Base-by-base conservation (phyloP, 208 protist genomes). In the Zelonia costaricensis region DNA sequence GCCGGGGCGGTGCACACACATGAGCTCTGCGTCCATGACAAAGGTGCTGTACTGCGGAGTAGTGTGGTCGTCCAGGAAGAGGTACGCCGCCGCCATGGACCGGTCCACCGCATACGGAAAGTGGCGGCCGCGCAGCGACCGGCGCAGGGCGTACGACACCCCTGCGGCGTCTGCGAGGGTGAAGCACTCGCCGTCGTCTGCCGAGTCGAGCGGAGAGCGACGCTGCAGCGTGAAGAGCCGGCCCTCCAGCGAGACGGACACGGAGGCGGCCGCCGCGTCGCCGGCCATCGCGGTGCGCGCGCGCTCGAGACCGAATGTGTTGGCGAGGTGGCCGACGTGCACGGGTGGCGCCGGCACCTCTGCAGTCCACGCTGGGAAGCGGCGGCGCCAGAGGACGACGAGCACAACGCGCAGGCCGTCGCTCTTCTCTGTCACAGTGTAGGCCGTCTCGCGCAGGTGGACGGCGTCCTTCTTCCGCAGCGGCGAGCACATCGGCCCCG, bases 381-480 rank as follows among this genome's bases (percentile, higher is more conserved):
- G 12, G 10, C 57, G 31, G 3, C 28, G 43, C 56, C 48, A 48
- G 30, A 78, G 44, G 20, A 76, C 68, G 4, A 86, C 69, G 12
- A 81, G 51, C 18, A 93, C 57, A 9, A 87, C 74, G 1, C 87
- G 87, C 13, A 81, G 47, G n/a, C 87, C 87, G 69, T 93, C 87
- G 48, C 84, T 91, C 58, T 93, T 93, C 55, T 93, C 84, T 5
- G 84, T 91, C 16, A 93, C 58, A 12, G 76, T 78, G 68, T 91
- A 93, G 27, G 35, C n/a, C 3, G 58, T 39, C 31, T 59, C 38
- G 4, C 51, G 59, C 25, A 87, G 40, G 31, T 42, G 22, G 0
- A 25, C n/a, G 42, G 70, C 36, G 63, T 91, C 66, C 27, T 66
- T 62, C 40, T 80, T 83, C n/a, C 79, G 68, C 31, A 93, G 51